phyloP scores from a whole-genome alignment of 805 yeast genomes.

The Blastobotrys attinorum region DNA sequence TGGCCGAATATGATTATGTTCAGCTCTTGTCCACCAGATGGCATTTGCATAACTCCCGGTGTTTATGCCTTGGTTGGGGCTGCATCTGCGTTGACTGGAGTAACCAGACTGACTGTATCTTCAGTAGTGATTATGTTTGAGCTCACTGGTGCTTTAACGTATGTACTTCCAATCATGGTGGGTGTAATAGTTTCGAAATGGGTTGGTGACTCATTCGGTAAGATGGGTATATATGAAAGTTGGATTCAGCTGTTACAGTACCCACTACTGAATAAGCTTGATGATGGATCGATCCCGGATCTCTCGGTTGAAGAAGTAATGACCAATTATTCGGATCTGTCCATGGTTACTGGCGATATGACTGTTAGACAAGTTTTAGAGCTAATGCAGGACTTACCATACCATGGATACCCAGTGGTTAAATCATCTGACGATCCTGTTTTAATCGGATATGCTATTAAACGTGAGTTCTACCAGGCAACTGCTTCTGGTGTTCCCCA shows the following conservation, averaged over 20 bases:
- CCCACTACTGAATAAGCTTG: constrained; percentile 36
- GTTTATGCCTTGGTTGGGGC: constrained; percentile 88
- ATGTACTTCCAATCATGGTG: constrained; percentile 78
- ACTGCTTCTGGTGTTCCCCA: constrained; percentile 8
- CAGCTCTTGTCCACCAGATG: constrained; percentile 36
- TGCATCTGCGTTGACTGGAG: constrained; percentile 73
- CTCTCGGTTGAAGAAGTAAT: constrained; percentile 30
- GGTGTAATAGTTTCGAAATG: constrained; percentile 71
- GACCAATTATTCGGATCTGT: constrained; percentile 27
- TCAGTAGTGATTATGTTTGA: constrained; percentile 78
- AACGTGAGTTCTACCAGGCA: constrained; percentile 32
- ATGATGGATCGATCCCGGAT: constrained; percentile 35
- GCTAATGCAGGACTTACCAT: constrained; percentile 15
- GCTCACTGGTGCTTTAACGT: constrained; percentile 76
- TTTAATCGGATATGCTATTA: constrained; percentile 38
- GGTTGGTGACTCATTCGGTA: constrained; percentile 54
- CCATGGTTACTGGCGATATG: constrained; percentile 29
- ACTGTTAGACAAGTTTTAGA: constrained; percentile 26
- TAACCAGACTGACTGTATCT: constrained; percentile 71
- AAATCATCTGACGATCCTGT: constrained; percentile 28
- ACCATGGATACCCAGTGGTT: constrained; percentile 41
- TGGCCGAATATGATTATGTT: constrained; percentile 31
- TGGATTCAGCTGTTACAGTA: constrained; percentile 40
- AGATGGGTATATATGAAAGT: constrained; percentile 54
- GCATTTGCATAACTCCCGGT: constrained; percentile 67